These are phyloP conservation scores for Colletotrichum sp. DNA, from an alignment of 2,329 filamentous ascomycete species.

Conservation along the genomic window DNA sequence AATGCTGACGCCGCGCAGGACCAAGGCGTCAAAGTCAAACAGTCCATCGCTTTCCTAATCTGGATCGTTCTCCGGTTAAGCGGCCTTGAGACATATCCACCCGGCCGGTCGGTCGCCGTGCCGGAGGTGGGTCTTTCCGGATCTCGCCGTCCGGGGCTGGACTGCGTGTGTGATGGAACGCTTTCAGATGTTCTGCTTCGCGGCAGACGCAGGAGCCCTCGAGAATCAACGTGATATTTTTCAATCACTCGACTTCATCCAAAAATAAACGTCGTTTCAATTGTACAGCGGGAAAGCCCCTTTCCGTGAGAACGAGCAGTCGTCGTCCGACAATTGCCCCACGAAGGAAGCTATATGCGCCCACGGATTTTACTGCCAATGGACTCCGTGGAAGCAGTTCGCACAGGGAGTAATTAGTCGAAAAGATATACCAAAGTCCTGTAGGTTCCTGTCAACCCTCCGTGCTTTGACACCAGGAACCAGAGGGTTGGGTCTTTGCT, in stretches of 20 bases:
- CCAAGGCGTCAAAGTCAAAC: neutral
- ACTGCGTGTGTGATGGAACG: neutral
- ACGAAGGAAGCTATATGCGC: neutral
- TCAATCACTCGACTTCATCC: neutral
- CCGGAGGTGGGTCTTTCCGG: neutral
- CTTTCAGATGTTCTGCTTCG: neutral
- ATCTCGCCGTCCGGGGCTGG: neutral
- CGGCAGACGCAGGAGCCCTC: neutral
- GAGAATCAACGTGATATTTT: neutral
- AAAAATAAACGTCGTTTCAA: neutral
- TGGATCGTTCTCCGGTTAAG: neutral
- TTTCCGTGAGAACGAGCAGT: neutral
- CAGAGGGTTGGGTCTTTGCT: neutral
- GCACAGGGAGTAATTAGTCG: neutral
- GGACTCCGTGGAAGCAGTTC: neutral
- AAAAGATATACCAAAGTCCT: neutral
- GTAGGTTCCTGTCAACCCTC: neutral
- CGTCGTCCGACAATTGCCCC: neutral
- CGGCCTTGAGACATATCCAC: neutral
- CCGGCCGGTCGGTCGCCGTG: neutral
- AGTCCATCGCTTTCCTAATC: neutral
- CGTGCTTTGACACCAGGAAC: neutral
- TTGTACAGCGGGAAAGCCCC: neutral
- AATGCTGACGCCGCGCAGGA: neutral
- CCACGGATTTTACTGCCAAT: too few species aligned